Percentiles rank a stretch among this genome's conserved stretches.
Conservation (phyloP, 495 filamentous ascomycete genomes). For the Astrocystis sublimbata region DNA sequence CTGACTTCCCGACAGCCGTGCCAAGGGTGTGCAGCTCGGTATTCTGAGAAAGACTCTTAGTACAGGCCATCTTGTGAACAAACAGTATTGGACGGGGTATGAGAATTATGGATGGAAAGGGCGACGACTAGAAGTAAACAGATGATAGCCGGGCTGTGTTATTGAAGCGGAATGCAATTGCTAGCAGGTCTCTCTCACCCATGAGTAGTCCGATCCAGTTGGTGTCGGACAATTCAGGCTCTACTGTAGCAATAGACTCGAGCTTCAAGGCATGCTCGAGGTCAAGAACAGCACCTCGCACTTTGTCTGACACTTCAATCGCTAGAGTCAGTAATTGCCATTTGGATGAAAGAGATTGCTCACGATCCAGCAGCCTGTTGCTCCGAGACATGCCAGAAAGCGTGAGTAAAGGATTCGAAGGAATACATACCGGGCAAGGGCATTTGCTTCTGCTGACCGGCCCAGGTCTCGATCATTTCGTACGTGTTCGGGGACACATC, state of each 20-base stretch:
- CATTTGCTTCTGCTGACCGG: slow-evolving; percentile 32
- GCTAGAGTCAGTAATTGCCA: too few relatives aligned
- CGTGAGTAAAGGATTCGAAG: too few relatives aligned
- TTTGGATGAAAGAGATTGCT: too few relatives aligned
- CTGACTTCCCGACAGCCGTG: slow-evolving; percentile 15
- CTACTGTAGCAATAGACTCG: slow-evolving; percentile 6
- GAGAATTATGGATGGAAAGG: neutral
- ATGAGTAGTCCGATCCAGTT: slow-evolving; percentile 44
- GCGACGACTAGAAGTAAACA: neutral
- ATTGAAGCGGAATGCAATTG: neutral
- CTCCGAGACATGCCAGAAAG: too few relatives aligned
- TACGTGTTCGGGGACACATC: slow-evolving; percentile 26
- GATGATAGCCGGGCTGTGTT: neutral
- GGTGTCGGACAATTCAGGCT: slow-evolving; percentile 28
- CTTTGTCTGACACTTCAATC: slow-evolving; percentile 33
- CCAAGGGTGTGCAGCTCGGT: slow-evolving; percentile 18
- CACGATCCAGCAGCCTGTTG: too few relatives aligned
- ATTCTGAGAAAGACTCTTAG: slow-evolving; percentile 24
- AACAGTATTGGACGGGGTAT: neutral
- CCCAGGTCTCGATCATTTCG: slow-evolving; percentile 37
- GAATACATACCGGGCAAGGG: too few relatives aligned
- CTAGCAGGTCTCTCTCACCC: slow-evolving; percentile 25
- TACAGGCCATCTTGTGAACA: too few relatives aligned
- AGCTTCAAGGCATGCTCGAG: slow-evolving; percentile 31
- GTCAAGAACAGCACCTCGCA: slow-evolving; percentile 33